Evolutionary conservation across 108 stramenopile species (phyloP), one percentile per base, ranked within the genome.

Genomic region (Cyclostephanos invisitatus): DNA sequence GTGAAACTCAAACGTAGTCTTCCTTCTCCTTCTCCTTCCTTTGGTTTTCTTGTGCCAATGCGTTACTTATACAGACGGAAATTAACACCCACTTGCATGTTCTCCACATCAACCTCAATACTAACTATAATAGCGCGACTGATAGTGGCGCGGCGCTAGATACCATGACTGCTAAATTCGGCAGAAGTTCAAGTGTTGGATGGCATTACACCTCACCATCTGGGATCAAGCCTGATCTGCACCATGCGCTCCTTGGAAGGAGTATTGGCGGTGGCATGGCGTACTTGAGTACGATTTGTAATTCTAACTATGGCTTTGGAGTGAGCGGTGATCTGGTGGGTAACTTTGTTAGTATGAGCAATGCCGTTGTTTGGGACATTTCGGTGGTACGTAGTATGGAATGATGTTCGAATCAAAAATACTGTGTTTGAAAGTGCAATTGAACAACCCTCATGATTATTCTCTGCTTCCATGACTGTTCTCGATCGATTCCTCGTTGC

Each of bases 71-170:
- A 46, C 20, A 55, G 65, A 35, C 47, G 20, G 50, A 51, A 20
- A 51, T 66, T 17, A 35, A 51, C 53, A 66, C 54, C 65, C 65
- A 51, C 22, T 50, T 66, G 5, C 35, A 49, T 20, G 49, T 66
- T 2, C 28, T 56, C 6, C 46, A 66, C 22, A 35, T 66, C 5
- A 38, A 50, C 65, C 20, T 66, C 36, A 66, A 35, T 10, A 8
- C n/a, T 7, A 51, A 20, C n/a, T 66, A 66, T 51, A 48, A 50
- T 3, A 9, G 20, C 17, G 1, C 20, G 28, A 38, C 17, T 2
- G 18, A 18, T 21, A 24, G 48, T 40, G 1, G 0, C 38, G n/a
- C 15, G 3, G 60, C 37, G n/a, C n/a, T 61, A 5, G 22, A n/a
- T 21, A n/a, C 11, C 29, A 56, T 51, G 54, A 2, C 2, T 0